phyloP scores from a whole-genome alignment of 2,329 filamentous ascomycete species.

The Xylaria sp. region DNA sequence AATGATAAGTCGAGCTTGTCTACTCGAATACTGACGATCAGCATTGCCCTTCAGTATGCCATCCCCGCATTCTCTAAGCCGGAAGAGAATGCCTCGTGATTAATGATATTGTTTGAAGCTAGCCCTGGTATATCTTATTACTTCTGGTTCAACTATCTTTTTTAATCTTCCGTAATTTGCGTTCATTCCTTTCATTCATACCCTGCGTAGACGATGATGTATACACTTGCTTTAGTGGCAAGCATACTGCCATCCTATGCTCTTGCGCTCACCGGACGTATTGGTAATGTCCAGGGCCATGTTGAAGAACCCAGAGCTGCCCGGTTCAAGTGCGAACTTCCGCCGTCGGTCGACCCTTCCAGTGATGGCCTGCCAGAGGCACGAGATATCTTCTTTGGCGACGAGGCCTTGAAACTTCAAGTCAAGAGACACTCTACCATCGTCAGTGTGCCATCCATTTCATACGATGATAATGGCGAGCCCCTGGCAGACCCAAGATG shows the following conservation, averaged over 20 bases:
- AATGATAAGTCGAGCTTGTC: background rate
- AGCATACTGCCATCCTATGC: constrained; percentile 36
- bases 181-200: background rate
- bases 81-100: background rate
- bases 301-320: constrained; percentile 26
- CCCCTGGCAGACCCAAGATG: constrained; percentile 66
- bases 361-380: constrained; percentile 48
- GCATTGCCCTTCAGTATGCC: background rate
- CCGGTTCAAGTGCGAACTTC: constrained; percentile 49
- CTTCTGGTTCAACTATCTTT: background rate
- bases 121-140: background rate
- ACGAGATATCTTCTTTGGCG: constrained; percentile 45
- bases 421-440: constrained; percentile 55
- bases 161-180: background rate
- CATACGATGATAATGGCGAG: constrained; percentile 66
- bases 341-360: constrained; percentile 45
- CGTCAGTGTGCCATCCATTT: constrained; percentile 65
- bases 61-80: background rate
- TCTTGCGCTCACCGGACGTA: constrained; percentile 34
- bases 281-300: constrained; percentile 35
- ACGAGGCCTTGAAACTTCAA: constrained; percentile 50
- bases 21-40: background rate
- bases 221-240: constrained; percentile 39
- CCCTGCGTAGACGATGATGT: constrained; percentile 36
- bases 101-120: too few species aligned